These are phyloP conservation scores for Neurospora sp. DNA, from an alignment of 495 filamentous ascomycete species.

Conservation along the genomic window DNA sequence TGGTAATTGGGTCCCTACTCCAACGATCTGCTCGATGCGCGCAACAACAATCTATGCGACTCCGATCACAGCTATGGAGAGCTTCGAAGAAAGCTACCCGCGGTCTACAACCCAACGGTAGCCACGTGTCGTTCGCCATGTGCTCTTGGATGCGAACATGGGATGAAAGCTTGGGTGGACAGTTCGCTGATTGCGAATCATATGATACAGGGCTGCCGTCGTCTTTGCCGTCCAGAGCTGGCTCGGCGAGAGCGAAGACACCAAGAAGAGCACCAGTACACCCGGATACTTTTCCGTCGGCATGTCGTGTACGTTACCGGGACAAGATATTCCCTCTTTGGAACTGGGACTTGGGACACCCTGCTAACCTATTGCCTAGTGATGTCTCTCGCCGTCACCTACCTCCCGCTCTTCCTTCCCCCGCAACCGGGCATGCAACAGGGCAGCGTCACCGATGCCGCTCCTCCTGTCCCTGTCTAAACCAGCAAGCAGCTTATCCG, in stretches of 20 bases:
- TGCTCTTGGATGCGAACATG: not conserved
- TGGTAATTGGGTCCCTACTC: constrained; percentile 45
- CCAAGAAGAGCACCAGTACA: constrained; percentile 53
- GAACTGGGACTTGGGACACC: too few relatives aligned
- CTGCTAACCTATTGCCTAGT: constrained; percentile 39
- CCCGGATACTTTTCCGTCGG: constrained; percentile 77
- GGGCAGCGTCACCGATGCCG: constrained; percentile 31
- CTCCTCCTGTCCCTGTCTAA: constrained; percentile 28
- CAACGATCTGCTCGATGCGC: not conserved
- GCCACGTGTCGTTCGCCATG: not conserved
- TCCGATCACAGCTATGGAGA: not conserved
- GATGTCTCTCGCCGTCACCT: constrained; percentile 70
- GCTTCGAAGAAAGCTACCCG: not conserved
- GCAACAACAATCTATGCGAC: not conserved
- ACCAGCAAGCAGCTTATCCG: not conserved
- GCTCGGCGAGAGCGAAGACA: constrained; percentile 74
- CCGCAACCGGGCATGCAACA: constrained; percentile 27
- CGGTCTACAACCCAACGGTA: not conserved
- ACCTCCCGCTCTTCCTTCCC: constrained; percentile 77
- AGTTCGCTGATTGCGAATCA: not conserved
- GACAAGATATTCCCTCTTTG: not conserved
- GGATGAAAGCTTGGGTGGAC: not conserved
- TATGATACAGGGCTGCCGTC: constrained; percentile 57
- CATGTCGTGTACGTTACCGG: constrained; percentile 64
- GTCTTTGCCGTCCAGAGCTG: constrained; percentile 76